Base-by-base conservation (phyloP, 2,329 filamentous ascomycete genomes). In the Bimuria novae-zelandiae region DNA sequence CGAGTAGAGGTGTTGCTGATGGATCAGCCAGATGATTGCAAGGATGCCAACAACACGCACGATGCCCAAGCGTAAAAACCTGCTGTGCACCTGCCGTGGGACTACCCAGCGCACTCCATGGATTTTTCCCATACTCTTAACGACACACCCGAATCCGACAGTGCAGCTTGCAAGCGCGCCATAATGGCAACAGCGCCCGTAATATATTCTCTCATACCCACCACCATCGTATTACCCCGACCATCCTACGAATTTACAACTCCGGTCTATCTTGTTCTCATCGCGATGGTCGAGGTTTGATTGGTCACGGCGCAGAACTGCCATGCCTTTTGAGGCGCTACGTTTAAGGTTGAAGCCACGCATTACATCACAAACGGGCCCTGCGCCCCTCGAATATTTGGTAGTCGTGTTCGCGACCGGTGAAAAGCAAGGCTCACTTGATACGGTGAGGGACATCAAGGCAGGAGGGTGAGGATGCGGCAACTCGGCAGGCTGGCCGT, bases 1-100 rank as follows among this genome's bases (percentile, higher is more conserved):
- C 25, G 51, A 48, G 33, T 55, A 66, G 30, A 64, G 54, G 6
- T 56, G 53, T 19, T 67, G 59, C 40, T 65, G 62, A 11, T 60
- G 49, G 11, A 62, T 49, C 4, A 68, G 27, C 11, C 52, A 39
- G 4, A 59, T n/a, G n/a, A 64, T 23, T 3, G 59, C 48, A 2
- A 60, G 40, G 11, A 65, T 33, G 19, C 64, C 12, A 19, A 48
- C 39, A 22, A 67, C 22, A 19, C 63, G 56, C 42, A 53, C 54
- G n/a, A n/a, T n/a, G n/a, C n/a, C n/a, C n/a, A n/a, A n/a, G n/a
- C 55, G 54, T 19, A 51, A 30, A 32, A 36, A 21, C 30, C 30
- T 4, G 23, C 14, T 4, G 3, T 14, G 22, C 22, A 33, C 30
- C n/a, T 11, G 30, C 30, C 30, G 12, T 12, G 30, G 5, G 30